phyloP scores from a whole-genome alignment of 306 rosid genomes.

The Quercus cerris region DNA sequence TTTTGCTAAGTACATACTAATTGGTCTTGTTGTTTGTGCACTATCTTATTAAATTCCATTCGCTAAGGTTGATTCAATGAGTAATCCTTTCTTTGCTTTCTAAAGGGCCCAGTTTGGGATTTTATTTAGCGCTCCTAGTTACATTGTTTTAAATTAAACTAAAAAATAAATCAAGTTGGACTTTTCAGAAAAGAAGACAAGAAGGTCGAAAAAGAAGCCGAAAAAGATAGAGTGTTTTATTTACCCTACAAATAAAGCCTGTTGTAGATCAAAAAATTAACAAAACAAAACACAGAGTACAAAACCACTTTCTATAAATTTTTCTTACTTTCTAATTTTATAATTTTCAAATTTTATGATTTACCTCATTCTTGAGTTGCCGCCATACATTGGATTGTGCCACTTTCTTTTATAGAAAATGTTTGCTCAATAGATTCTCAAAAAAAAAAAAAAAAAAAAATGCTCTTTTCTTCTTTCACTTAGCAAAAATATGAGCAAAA shows the following conservation, averaged over 20 bases:
- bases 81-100: conserved; percentile 34
- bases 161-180: conserved; percentile 48
- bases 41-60: conserved; percentile 32
- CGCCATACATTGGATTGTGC: no score
- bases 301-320: conserved; percentile 40
- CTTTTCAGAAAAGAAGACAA: conserved; percentile 48
- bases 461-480: no score
- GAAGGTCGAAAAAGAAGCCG: conserved; percentile 71
- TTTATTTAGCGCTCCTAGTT: conserved; percentile 58
- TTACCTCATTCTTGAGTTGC: no score
- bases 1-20: conserved; percentile 44
- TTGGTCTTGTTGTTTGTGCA: conserved; percentile 80
- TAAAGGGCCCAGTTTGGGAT: conserved; percentile 34
- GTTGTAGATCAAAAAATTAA: conserved; percentile 29
- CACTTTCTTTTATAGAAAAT: no score
- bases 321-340: conserved; percentile 17
- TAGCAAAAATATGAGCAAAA: no score
- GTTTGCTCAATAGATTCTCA: no score
- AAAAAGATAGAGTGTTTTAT: conserved; percentile 52
- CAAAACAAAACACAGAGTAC: conserved; percentile 32
- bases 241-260: conserved; percentile 72
- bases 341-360: neutral
- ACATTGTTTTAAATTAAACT: conserved; percentile 36
- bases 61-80: conserved; percentile 30
- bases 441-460: no score